Conservation (phyloP, 352 stramenopile species). For the Globisporangium spiculum region DNA sequence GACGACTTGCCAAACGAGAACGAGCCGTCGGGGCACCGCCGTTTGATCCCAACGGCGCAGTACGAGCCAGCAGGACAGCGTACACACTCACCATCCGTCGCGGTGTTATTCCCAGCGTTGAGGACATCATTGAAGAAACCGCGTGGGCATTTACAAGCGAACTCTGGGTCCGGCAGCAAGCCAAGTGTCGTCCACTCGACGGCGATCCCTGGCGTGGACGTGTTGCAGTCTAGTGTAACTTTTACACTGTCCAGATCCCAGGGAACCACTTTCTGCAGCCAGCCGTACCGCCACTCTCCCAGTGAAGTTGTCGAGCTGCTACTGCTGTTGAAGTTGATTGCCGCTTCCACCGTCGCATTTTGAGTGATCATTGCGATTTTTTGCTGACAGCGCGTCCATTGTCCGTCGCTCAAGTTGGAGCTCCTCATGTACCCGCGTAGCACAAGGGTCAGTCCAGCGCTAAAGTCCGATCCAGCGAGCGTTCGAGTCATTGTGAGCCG, state of each 20-base stretch:
- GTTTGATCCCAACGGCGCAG: slow-evolving; percentile 53
- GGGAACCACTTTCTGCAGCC: slow-evolving; percentile 27
- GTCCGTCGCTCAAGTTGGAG: not conserved
- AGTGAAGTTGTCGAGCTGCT: slow-evolving; percentile 4
- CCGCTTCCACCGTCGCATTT: slow-evolving; percentile 21
- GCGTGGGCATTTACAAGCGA: slow-evolving; percentile 53
- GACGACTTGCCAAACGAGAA: slow-evolving; percentile 64
- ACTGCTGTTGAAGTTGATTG: not conserved
- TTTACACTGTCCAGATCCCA: slow-evolving; percentile 36
- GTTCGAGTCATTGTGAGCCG: slow-evolving; percentile 22
- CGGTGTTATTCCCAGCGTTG: not conserved
- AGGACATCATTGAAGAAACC: slow-evolving; percentile 48
- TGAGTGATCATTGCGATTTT: slow-evolving; percentile 23
- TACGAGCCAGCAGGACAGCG: slow-evolving; percentile 59
- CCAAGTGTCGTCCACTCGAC: slow-evolving; percentile 56
- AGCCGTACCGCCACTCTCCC: slow-evolving; percentile 38
- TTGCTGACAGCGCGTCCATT: slow-evolving; percentile 24
- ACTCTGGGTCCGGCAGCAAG: slow-evolving; percentile 48
- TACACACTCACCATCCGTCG: slow-evolving; percentile 27
- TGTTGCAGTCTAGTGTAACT: slow-evolving; percentile 43
- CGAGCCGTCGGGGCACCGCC: slow-evolving; percentile 34
- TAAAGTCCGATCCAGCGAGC: slow-evolving; percentile 38
- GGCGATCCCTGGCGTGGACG: slow-evolving; percentile 20
- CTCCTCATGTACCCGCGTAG: slow-evolving; percentile 40
- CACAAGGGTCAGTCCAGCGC: slow-evolving; percentile 35